Percentiles rank a stretch among this genome's conserved stretches.
Conservation (phyloP, 2,329 filamentous ascomycete species). For the Alternaria incomplexa region DNA sequence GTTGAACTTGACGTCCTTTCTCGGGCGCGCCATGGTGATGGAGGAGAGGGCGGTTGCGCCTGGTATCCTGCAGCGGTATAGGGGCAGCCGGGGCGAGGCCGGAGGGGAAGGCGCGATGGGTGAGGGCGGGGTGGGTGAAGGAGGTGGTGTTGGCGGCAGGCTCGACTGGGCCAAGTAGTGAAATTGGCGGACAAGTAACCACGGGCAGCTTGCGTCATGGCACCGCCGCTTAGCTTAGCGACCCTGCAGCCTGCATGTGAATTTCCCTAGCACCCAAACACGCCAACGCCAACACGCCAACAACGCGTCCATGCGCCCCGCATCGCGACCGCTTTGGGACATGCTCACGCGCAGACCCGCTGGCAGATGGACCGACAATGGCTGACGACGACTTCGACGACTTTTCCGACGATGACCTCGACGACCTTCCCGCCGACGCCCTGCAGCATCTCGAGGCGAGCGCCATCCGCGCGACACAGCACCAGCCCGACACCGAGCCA, state of each 20-base stretch:
- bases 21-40: conserved; percentile 48
- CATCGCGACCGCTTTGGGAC: conserved; percentile 7
- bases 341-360: conserved; percentile 1
- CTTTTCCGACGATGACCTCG: conserved; percentile 53
- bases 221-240: not conserved
- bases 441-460: conserved; percentile 54
- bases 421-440: conserved; percentile 53
- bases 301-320: conserved; percentile 16
- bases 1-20: conserved; percentile 67
- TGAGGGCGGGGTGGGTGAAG: not conserved
- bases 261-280: not conserved
- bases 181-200: conserved; percentile 12
- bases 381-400: conserved; percentile 56
- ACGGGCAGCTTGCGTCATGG: conserved; percentile 21
- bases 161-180: conserved; percentile 11
- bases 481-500: conserved; percentile 8
- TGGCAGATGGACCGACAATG: conserved; percentile 25
- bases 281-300: conserved; percentile 4
- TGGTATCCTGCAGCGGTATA: not conserved
- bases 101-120: not conserved
- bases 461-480: conserved; percentile 51
- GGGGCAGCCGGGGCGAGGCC: not conserved
- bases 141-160: conserved; percentile 4
- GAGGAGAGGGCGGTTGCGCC: conserved; percentile 7
- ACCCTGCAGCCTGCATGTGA: conserved; percentile 15